phyloP scores from a whole-genome alignment of 2,329 filamentous ascomycete species.

The Claviceps digitariae region DNA sequence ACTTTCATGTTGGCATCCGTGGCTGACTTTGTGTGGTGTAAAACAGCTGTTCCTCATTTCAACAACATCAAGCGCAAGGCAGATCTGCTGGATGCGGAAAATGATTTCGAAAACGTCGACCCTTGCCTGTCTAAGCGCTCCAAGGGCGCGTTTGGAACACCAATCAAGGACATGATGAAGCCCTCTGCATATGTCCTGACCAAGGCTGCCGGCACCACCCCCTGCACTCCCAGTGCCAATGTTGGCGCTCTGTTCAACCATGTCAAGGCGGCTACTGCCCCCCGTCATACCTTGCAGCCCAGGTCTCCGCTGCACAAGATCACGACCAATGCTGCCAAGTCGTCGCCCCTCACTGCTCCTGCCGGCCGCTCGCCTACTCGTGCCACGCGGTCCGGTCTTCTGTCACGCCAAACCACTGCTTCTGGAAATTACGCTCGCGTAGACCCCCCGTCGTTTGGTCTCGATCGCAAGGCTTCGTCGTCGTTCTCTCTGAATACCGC shows the following conservation, averaged over 20 bases:
- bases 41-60: constrained; percentile 29
- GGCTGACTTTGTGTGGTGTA: background rate
- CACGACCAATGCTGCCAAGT: constrained; percentile 29
- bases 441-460: constrained; percentile 51
- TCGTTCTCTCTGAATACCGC: constrained; percentile 81
- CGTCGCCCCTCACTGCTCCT: constrained; percentile 49
- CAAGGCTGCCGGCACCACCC: constrained; percentile 23
- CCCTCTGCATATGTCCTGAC: constrained; percentile 31
- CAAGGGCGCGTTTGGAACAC: constrained; percentile 32
- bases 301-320: constrained; percentile 37
- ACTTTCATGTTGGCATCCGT: background rate
- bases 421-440: constrained; percentile 53
- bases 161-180: constrained; percentile 41
- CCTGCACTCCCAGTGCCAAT: constrained; percentile 23
- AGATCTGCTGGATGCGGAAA: constrained; percentile 30
- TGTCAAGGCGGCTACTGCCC: constrained; percentile 18
- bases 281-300: constrained; percentile 35
- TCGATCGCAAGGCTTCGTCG: constrained; percentile 35
- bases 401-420: constrained; percentile 48
- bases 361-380: constrained; percentile 71
- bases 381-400: constrained; percentile 52
- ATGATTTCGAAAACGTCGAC: constrained; percentile 50
- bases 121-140: constrained; percentile 44
- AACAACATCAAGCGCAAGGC: constrained; percentile 44
- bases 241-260: constrained; percentile 19